These are phyloP conservation scores for Rutstroemia sp. DNA, from an alignment of 2,329 filamentous ascomycete genomes.

Conservation along the genomic window DNA sequence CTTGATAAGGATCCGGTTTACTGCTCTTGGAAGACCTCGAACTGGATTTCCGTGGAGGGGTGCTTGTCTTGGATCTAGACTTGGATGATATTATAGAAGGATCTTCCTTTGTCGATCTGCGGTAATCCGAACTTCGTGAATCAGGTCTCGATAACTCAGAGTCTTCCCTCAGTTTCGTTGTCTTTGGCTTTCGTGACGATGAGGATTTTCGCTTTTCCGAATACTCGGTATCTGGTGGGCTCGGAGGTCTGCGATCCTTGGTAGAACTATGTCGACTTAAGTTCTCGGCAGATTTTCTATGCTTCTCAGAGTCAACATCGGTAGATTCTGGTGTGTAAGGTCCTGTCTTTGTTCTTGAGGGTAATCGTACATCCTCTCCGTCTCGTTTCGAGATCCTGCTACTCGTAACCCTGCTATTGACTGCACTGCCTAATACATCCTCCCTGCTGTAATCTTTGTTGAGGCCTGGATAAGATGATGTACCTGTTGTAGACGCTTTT, in stretches of 20 bases:
- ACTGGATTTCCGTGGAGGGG: slow-evolving; percentile 35
- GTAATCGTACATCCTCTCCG: slow-evolving; percentile 9
- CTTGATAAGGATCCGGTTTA: slow-evolving; percentile 29
- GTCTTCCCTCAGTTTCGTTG: slow-evolving; percentile 26
- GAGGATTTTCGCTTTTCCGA: slow-evolving; percentile 36
- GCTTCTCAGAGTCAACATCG: slow-evolving; percentile 50
- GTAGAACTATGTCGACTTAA: slow-evolving; percentile 34
- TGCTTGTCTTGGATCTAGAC: slow-evolving; percentile 52
- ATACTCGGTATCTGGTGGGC: slow-evolving; percentile 56
- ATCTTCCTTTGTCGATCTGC: slow-evolving; percentile 32
- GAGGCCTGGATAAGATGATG: slow-evolving; percentile 61
- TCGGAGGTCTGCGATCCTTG: slow-evolving; percentile 48
- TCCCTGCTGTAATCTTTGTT: slow-evolving; percentile 93
- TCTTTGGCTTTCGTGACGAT: slow-evolving; percentile 30
- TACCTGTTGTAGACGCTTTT: slow-evolving; percentile 27
- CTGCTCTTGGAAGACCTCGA: slow-evolving; percentile 13
- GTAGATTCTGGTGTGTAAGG: slow-evolving; percentile 65
- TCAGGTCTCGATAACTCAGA: slow-evolving; percentile 32
- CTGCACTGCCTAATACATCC: slow-evolving; percentile 40
- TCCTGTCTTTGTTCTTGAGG: slow-evolving; percentile 17
- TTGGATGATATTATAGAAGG: slow-evolving; percentile 45
- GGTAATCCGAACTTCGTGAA: slow-evolving; percentile 31
- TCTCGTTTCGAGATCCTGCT: slow-evolving; percentile 11
- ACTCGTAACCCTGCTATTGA: too few relatives aligned
- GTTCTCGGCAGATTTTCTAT: slow-evolving; percentile 40